phyloP scores from a whole-genome alignment of 2,329 filamentous ascomycete genomes.

The Hymenoscyphus linearis region DNA sequence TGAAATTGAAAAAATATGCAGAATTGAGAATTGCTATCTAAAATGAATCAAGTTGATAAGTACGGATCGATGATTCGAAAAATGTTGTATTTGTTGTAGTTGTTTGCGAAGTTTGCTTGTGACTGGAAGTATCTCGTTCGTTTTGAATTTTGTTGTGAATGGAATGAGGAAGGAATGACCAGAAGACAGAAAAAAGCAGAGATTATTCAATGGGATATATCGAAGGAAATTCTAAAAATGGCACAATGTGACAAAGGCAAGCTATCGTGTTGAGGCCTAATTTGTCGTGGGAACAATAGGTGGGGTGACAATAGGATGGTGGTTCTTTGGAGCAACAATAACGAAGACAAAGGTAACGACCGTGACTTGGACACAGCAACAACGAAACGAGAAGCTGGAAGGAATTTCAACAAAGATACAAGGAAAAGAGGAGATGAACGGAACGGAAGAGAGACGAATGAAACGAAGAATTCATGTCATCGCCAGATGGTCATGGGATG shows the following conservation, averaged over 20 bases:
- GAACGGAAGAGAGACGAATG: constrained; percentile 14
- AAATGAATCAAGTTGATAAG: neutral
- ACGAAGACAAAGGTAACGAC: constrained; percentile 12
- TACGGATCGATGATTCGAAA: neutral
- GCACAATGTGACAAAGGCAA: constrained; percentile 10
- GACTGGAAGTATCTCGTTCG: neutral
- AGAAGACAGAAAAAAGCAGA: constrained; percentile 2
- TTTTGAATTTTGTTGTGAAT: constrained; percentile 4
- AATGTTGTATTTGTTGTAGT: neutral
- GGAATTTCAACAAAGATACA: constrained; percentile 18
- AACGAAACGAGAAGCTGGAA: constrained; percentile 7
- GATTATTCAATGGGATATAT: neutral
- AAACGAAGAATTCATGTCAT: constrained; percentile 26
- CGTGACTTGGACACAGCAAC: constrained; percentile 2
- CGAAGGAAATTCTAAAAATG: neutral
- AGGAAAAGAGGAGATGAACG: constrained; percentile 13
- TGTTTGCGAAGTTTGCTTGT: neutral
- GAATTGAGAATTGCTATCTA: neutral
- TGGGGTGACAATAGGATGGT: constrained; percentile 11
- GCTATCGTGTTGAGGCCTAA: constrained; percentile 4
- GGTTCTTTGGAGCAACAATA: neutral
- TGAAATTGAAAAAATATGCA: neutral
- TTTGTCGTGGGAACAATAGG: constrained; percentile 11
- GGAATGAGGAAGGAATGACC: constrained; percentile 9
- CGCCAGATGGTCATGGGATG: constrained; percentile 13